Evolutionary conservation across 495 filamentous ascomycete genomes (phyloP).

Genomic region (Tuber indicum): DNA sequence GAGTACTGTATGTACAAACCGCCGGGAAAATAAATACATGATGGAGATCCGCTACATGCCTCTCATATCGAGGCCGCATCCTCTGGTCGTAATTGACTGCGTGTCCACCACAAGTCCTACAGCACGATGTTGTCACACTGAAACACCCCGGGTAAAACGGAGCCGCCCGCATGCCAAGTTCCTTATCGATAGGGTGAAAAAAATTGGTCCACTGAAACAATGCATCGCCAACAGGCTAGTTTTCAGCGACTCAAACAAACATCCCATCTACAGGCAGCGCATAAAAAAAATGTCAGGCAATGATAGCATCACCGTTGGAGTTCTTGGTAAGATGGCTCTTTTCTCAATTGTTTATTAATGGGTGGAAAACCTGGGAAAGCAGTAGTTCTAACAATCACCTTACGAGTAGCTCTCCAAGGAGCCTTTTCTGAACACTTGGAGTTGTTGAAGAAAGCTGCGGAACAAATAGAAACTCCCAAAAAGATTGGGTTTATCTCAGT

Average conservation of each 20-base stretch:
- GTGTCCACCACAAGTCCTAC: too few relatives aligned
- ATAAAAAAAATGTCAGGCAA: constrained; percentile 7
- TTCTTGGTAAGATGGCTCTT: constrained; percentile 19
- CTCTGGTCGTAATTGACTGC: too few relatives aligned
- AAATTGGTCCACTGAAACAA: constrained; percentile 20
- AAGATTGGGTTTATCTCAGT: constrained; percentile 65
- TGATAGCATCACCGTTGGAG: constrained; percentile 14
- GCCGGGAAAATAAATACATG: too few relatives aligned
- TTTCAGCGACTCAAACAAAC: neutral
- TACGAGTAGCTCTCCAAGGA: constrained; percentile 67
- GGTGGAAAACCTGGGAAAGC: neutral
- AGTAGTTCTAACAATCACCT: neutral
- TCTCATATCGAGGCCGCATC: too few relatives aligned
- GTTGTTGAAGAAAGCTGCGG: constrained; percentile 62
- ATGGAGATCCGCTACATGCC: too few relatives aligned
- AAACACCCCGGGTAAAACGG: neutral
- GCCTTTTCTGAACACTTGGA: constrained; percentile 84
- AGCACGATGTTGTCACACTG: neutral
- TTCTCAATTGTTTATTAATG: neutral
- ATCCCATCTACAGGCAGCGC: neutral
- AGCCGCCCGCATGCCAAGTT: neutral
- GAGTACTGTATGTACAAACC: too few relatives aligned
- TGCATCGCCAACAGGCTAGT: neutral
- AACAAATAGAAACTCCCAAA: constrained; percentile 41
- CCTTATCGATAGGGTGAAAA: constrained; percentile 32